Evolutionary conservation across 2,329 filamentous ascomycete genomes (phyloP).

Genomic region (Trichoderma brevicompactum): DNA sequence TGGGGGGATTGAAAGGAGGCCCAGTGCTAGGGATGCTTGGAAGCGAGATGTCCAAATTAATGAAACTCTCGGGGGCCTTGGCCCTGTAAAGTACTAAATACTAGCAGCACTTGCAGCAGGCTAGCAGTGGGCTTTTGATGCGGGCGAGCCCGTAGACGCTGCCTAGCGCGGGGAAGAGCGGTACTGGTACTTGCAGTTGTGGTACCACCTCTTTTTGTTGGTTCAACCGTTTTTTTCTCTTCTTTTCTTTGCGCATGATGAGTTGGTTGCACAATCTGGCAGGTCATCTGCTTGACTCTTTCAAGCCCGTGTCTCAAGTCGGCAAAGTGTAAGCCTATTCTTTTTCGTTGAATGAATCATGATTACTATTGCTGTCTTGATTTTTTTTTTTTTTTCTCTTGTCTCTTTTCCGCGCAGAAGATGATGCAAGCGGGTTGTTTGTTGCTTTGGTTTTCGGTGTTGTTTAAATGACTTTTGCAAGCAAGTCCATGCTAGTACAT

Average conservation of each 20-base stretch:
- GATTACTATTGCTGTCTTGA: too few relatives aligned
- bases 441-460: too few relatives aligned
- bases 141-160: background rate
- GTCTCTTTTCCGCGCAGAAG: too few relatives aligned
- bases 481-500: too few relatives aligned
- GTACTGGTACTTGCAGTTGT: background rate
- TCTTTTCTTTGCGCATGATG: background rate
- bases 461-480: too few relatives aligned
- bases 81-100: constrained; percentile 18
- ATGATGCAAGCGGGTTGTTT: too few relatives aligned
- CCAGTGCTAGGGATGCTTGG: background rate
- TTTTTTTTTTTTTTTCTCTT: too few relatives aligned
- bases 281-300: too few relatives aligned
- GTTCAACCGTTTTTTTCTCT: background rate
- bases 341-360: too few relatives aligned
- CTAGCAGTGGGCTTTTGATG: background rate
- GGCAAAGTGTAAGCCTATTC: too few relatives aligned
- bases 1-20: constrained; percentile 15
- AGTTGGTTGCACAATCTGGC: too few relatives aligned
- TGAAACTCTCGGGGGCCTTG: constrained; percentile 11
- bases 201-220: background rate
- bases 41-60: constrained; percentile 26
- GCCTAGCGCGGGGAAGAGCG: constrained; percentile 10
- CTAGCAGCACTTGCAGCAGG: background rate
- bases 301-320: too few relatives aligned